A percentile compares a stretch with the other conserved stretches of the same genome.
phyloP scores from a whole-genome alignment of 1,284 basidiomycete species.

The Athelia sp. region DNA sequence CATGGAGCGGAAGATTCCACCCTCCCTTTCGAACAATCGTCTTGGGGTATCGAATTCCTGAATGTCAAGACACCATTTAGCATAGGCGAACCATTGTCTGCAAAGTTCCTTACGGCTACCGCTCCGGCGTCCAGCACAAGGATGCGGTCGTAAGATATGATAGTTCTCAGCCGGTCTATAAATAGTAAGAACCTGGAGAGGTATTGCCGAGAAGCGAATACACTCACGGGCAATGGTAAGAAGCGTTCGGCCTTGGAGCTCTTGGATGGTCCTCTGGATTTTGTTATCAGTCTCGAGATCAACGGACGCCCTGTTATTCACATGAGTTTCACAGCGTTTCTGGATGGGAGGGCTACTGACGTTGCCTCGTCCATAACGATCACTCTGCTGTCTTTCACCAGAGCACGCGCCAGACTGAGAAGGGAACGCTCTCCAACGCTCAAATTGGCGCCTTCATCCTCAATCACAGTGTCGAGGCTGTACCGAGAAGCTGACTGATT shows the following conservation, averaged over 20 bases:
- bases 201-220: conserved; percentile 8
- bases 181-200: not conserved
- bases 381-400: conserved; percentile 56
- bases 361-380: conserved; percentile 62
- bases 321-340: too few relatives aligned
- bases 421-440: conserved; percentile 63
- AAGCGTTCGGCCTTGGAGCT: conserved; percentile 61
- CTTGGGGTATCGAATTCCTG: not conserved
- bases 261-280: conserved; percentile 66
- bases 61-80: not conserved
- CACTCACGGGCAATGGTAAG: conserved; percentile 61
- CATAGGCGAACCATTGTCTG: not conserved
- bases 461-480: conserved; percentile 52
- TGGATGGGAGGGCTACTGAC: conserved; percentile 20
- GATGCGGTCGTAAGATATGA: conserved; percentile 77
- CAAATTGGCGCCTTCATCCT: conserved; percentile 61
- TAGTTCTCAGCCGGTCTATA: conserved; percentile 73
- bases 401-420: conserved; percentile 64
- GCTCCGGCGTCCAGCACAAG: conserved; percentile 67
- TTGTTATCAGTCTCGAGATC: conserved; percentile 70
- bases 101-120: conserved; percentile 45
- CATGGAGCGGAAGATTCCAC: not conserved
- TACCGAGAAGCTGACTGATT: conserved; percentile 26
- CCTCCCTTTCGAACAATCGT: not conserved
- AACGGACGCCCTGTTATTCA: conserved; percentile 41